phyloP scores from a whole-genome alignment of 1,139 yeast species.

The Maudiozyma humilis region DNA sequence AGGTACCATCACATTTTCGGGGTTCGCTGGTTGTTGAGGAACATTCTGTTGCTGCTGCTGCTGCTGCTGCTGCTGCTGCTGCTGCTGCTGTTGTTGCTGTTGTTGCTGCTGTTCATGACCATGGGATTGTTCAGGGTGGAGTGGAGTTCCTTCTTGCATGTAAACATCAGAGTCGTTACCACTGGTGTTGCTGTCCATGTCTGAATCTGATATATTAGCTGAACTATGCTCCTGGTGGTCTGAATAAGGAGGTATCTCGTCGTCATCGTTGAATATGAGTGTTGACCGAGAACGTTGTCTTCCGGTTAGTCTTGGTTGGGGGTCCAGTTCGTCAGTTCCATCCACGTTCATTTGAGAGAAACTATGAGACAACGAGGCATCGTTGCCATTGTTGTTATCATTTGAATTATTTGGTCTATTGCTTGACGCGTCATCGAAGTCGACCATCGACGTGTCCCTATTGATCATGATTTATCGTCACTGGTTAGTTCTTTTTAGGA shows the following conservation, averaged over 20 bases:
- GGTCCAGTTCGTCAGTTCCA: constrained; percentile 18
- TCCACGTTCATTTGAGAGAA: constrained; percentile 31
- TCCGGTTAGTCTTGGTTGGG: constrained; percentile 10
- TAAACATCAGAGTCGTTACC: constrained; percentile 3
- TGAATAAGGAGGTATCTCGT: constrained; percentile 16
- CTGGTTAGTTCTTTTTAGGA: neutral
- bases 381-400: neutral
- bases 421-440: constrained; percentile 7
- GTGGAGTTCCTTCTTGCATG: constrained; percentile 3
- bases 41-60: constrained; percentile 9
- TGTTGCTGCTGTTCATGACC: constrained; percentile 6
- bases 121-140: constrained; percentile 3
- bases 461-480: constrained; percentile 1
- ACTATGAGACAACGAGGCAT: constrained; percentile 19
- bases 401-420: neutral
- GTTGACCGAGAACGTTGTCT: constrained; percentile 17
- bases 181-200: constrained; percentile 4
- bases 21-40: too few relatives aligned
- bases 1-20: constrained; percentile 39
- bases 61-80: constrained; percentile 3
- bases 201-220: constrained; percentile 10
- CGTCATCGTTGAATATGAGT: constrained; percentile 20
- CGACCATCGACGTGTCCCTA: constrained; percentile 10
- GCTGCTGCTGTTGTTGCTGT: constrained; percentile 6
- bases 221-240: constrained; percentile 12